phyloP scores from a whole-genome alignment of 2,329 filamentous ascomycete species.

The Teratosphaeria epicoccoides region DNA sequence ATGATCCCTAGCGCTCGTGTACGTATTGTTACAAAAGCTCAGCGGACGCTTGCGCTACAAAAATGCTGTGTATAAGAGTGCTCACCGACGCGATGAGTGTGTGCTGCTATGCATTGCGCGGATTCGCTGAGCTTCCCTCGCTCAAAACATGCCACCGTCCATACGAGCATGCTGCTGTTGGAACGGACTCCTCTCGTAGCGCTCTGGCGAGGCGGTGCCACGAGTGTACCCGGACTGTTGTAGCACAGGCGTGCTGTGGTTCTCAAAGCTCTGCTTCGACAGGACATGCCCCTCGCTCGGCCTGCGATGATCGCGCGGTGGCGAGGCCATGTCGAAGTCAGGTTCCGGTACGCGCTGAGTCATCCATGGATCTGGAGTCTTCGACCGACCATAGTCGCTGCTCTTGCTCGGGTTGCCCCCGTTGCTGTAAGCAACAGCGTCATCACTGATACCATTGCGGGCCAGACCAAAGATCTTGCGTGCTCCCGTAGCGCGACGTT shows the following conservation, averaged over 20 bases:
- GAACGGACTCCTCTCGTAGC: constrained; percentile 4
- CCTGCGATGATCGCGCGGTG: background rate
- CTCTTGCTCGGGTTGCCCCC: background rate
- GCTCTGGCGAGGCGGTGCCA: constrained; percentile 4
- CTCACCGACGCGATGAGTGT: no score
- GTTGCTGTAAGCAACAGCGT: background rate
- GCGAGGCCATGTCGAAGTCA: constrained; percentile 4
- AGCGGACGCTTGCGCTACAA: background rate
- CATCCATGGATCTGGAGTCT: constrained; percentile 14
- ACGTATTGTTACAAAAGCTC: background rate
- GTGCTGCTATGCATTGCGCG: background rate
- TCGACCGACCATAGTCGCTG: constrained; percentile 9
- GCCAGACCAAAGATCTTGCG: constrained; percentile 22
- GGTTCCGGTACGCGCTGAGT: constrained; percentile 1
- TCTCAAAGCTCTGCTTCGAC: constrained; percentile 6
- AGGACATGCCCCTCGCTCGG: background rate
- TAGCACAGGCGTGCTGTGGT: constrained; percentile 9
- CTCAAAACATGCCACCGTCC: constrained; percentile 10
- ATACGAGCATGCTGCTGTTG: constrained; percentile 2
- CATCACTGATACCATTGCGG: constrained; percentile 5
- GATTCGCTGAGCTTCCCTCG: background rate
- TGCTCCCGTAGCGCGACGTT: constrained; percentile 36
- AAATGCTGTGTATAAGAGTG: background rate
- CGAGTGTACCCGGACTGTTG: constrained; percentile 6
- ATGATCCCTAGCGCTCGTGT: background rate